These are phyloP conservation scores for Gossypium thurberi DNA, from an alignment of 345 rosid species.

Conservation along the genomic window DNA sequence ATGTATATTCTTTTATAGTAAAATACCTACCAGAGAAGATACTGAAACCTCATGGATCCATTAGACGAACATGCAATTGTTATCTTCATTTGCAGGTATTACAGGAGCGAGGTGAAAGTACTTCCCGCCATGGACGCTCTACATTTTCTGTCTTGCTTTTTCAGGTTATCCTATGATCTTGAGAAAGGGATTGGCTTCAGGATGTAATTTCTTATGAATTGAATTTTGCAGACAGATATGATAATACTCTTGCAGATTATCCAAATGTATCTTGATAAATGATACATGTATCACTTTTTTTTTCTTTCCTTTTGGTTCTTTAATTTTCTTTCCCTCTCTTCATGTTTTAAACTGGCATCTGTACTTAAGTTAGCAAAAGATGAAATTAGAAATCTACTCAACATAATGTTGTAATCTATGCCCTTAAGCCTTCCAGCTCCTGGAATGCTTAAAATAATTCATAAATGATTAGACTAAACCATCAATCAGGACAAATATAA, in stretches of 20 bases:
- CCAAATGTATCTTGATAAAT: constrained; percentile 2
- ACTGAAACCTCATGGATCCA: neutral
- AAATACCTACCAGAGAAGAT: constrained; percentile 6
- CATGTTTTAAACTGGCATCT: neutral
- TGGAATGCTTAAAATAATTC: neutral
- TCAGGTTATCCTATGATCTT: constrained; percentile 49
- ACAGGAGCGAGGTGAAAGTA: constrained; percentile 98
- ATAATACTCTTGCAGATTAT: constrained; percentile 13
- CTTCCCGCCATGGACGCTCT: constrained; percentile 98
- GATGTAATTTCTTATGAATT: neutral
- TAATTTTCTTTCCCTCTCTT: neutral
- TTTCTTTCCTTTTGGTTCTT: neutral
- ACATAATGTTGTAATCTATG: constrained; percentile 6
- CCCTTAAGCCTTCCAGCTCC: constrained; percentile 2
- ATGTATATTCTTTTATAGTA: neutral
- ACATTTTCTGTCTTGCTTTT: constrained; percentile 93
- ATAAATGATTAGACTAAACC: neutral
- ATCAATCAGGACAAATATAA: neutral
- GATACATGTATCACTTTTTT: neutral
- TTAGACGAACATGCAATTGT: constrained; percentile 11
- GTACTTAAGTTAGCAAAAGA: constrained; percentile 5
- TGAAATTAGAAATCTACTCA: constrained; percentile 7
- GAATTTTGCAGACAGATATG: constrained; percentile 10
- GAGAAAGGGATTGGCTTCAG: neutral
- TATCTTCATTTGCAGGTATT: constrained; percentile 52